Evolutionary conservation across 352 stramenopile genomes (phyloP), one percentile per base, ranked within the genome.

Genomic region (Pythium volutum): DNA sequence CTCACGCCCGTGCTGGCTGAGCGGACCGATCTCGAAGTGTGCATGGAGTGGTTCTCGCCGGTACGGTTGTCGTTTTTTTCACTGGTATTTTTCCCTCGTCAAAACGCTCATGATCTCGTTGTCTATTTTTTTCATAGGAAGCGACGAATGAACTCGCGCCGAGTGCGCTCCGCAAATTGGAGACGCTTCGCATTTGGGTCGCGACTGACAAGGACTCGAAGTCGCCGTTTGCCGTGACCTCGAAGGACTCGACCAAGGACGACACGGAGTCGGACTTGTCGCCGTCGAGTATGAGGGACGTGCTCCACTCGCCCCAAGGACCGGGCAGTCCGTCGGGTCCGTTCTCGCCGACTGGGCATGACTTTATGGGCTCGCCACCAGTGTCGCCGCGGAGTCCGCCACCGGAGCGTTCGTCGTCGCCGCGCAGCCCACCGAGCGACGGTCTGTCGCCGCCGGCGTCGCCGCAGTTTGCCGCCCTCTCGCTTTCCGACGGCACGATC

Each of bases 161-260:
- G 14, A 84, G 71, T 55, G 74, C 79, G 27, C 69, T 85, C 53
- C 79, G 81, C 39, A 81, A 83, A 23, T 62, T 78, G 42, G 83
- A 95, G 68, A 95, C 86, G 39, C 77, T 95, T 47, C 83, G 86
- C 52, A 93, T 95, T 63, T 95, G 86, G 86, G 81, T 95, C 23
- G 82, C 84, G 8, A 95, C 86, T 0, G 86, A 92, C 68, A 92
- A 92, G 64, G 84, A 93, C 50, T 84, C 81, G 59, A 93, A 92
- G 67, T 95, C 86, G 25, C 86, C 86, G 4, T 95, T 93, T 55
- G 56, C 61, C 31, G 10, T 11, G 10, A 51, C 59, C 41, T 67
- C 59, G 31, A 82, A 82, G 52, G 70, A 74, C 20, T 64, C 74
- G 31, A 51, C 47, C 5, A 80, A 79, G 51, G 83, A 75, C 22